Evolutionary conservation across 1,284 basidiomycete species (phyloP), one percentile per base, ranked within the genome.

Genomic region (Filobasidium uniguttulatum): DNA sequence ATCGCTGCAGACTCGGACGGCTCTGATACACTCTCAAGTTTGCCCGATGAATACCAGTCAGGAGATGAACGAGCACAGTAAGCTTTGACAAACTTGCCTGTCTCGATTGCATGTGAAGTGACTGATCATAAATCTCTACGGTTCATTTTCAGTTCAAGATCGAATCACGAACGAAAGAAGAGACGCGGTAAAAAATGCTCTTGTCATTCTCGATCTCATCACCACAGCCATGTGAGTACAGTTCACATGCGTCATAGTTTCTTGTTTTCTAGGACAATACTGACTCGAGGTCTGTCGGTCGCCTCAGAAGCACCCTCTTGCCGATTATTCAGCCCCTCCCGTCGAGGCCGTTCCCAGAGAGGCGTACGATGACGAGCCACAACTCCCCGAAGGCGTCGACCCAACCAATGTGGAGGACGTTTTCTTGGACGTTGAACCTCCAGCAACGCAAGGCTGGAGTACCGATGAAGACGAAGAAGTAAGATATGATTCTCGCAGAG

Each of bases 331-430:
- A 10, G 31, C 9, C 9, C 31, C n/a, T 33, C 9, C 9, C 9
- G 10, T 10, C 9, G 31, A 33, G 31, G 46, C 17, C n/a, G n/a
- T 33, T 33, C 9, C 9, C 9, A 9, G n/a, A 33, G 31, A 33
- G 31, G 46, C 17, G 30, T 52, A 33, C 10, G 47, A 30, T n/a
- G 50, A 55, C n/a, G 53, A 55, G 6, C 40, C 44, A 5, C 53
- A 50, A 19, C 38, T 55, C n/a, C 53, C 53, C 5, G 49, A 55
- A 23, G 53, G 53, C n/a, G 48, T 55, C 30, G 53, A 55, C 29
- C 53, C 53, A 15, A 49, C 41, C n/a, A 52, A 55, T 20, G 53
- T 55, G 20, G 53, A 55, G 34, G 53, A 55, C 38, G 40, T 50
- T 15, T 50, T 55, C 19, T 37, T 55, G n/a, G 49, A 50, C 20